Conservation (phyloP, 208 protist species). For the Endotrypanum monterogeii region DNA sequence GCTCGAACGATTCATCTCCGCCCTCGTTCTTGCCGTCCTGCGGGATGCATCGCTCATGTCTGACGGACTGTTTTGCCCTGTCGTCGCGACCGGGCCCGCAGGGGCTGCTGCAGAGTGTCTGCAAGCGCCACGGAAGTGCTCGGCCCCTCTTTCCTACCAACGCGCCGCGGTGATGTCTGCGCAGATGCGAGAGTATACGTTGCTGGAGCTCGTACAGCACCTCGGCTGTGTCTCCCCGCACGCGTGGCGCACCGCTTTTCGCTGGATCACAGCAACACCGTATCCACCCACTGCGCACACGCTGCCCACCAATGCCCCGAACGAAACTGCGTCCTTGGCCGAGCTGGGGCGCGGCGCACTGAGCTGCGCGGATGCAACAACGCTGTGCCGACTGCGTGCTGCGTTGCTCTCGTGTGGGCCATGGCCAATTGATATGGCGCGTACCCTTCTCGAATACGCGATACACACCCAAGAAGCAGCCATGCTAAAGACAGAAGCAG, state of each 20-base stretch:
- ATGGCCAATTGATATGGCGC: slow-evolving; percentile 16
- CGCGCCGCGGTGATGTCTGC: not conserved
- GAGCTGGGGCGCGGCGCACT: not conserved
- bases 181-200: slow-evolving; percentile 10
- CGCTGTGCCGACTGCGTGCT: slow-evolving; percentile 19
- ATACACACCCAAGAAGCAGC: not conserved
- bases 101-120: not conserved
- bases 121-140: not conserved
- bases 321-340: not conserved
- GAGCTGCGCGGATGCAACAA: slow-evolving; percentile 5
- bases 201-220: slow-evolving; percentile 14
- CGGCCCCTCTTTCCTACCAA: not conserved
- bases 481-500: not conserved
- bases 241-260: slow-evolving; percentile 9
- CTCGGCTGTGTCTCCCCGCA: slow-evolving; percentile 25
- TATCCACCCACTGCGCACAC: not conserved
- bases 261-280: slow-evolving; percentile 17
- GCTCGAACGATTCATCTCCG: slow-evolving; percentile 5
- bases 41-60: slow-evolving; percentile 15
- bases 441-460: slow-evolving; percentile 19
- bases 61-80: not conserved
- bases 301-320: not conserved
- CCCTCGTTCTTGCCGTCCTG: slow-evolving; percentile 17
- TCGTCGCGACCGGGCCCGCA: not conserved
- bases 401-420: slow-evolving; percentile 23